phyloP scores from a whole-genome alignment of 2,329 filamentous ascomycete species.

The Botrytis tulipae region DNA sequence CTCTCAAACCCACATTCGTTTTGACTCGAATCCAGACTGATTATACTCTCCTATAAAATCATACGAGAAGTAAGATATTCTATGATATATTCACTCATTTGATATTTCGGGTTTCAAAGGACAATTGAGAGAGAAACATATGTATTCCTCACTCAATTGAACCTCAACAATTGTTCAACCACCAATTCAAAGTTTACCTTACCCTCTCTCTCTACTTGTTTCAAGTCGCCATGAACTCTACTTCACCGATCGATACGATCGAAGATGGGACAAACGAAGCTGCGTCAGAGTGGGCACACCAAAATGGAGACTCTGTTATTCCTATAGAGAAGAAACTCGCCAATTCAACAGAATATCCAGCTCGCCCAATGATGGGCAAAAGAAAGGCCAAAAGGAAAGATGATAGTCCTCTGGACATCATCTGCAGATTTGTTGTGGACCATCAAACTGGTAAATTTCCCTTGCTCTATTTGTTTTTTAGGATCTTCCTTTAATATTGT shows the following conservation, averaged over 20 bases:
- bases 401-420: constrained; percentile 57
- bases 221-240: constrained; percentile 19
- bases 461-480: neutral
- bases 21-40: constrained; percentile 9
- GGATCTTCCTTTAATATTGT: constrained; percentile 20
- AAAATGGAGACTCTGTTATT: constrained; percentile 25
- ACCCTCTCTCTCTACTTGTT: neutral
- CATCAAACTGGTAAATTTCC: constrained; percentile 71
- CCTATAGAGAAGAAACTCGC: constrained; percentile 28
- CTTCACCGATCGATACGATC: constrained; percentile 7
- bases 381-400: constrained; percentile 60
- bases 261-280: constrained; percentile 25
- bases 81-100: constrained; percentile 21
- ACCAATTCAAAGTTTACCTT: constrained; percentile 6
- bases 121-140: constrained; percentile 19
- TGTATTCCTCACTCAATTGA: constrained; percentile 18
- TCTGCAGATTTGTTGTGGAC: constrained; percentile 69
- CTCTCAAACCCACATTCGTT: constrained; percentile 20
- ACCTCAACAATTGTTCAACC: constrained; percentile 17
- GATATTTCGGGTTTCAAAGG: constrained; percentile 11
- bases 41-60: constrained; percentile 11
- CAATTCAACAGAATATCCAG: constrained; percentile 15
- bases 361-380: constrained; percentile 26
- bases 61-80: constrained; percentile 7
- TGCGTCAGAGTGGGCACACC: constrained; percentile 27